A percentile compares a stretch with the other conserved stretches of the same genome.
phyloP scores from a whole-genome alignment of 2,329 filamentous ascomycete species.

The Apiospora hydei region DNA sequence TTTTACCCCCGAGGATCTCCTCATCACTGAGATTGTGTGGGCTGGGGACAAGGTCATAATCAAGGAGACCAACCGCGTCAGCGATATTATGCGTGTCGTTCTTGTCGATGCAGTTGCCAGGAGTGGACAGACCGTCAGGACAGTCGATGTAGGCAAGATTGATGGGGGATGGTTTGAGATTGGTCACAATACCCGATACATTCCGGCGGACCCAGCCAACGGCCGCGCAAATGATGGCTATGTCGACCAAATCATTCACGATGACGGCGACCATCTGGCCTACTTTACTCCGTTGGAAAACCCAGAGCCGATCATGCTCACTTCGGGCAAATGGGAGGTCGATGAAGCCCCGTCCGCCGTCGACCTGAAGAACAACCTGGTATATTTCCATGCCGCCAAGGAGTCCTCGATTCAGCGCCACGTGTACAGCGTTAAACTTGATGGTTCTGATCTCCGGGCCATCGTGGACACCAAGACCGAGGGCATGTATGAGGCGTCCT shows the following conservation, averaged over 20 bases:
- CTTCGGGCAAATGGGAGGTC: constrained; percentile 91
- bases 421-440: constrained; percentile 86
- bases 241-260: constrained; percentile 86
- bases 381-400: constrained; percentile 90
- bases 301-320: constrained; percentile 82
- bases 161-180: constrained; percentile 99
- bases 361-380: constrained; percentile 83
- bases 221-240: constrained; percentile 87
- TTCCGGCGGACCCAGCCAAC: constrained; percentile 81
- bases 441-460: constrained; percentile 75
- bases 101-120: constrained; percentile 80
- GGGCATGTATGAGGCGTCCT: constrained; percentile 83
- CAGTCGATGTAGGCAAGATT: constrained; percentile 79
- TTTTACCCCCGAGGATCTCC: constrained; percentile 80
- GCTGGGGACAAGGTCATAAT: constrained; percentile 84
- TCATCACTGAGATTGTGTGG: constrained; percentile 95
- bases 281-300: constrained; percentile 93
- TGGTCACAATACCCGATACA: constrained; percentile 82
- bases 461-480: constrained; percentile 77
- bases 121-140: constrained; percentile 79
- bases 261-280: constrained; percentile 88
- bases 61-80: constrained; percentile 92
- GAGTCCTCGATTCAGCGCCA: constrained; percentile 90
- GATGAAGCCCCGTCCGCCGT: constrained; percentile 83
- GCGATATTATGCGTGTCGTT: constrained; percentile 86